These are phyloP conservation scores for Hypoxylon sp. DNA, from an alignment of 2,329 filamentous ascomycete species.

Conservation along the genomic window DNA sequence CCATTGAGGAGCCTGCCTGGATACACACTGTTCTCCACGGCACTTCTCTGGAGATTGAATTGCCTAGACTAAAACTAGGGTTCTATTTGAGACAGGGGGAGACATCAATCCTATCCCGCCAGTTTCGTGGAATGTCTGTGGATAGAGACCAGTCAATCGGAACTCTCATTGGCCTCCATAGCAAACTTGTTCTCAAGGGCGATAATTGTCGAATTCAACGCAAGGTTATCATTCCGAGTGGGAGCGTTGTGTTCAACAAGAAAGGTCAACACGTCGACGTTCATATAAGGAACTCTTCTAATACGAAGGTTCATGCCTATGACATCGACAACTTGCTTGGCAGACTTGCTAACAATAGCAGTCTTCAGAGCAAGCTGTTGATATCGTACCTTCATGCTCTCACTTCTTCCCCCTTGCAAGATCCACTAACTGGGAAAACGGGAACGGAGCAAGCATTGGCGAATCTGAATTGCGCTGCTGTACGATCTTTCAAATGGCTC, in stretches of 20 bases:
- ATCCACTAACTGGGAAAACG: conserved; percentile 63
- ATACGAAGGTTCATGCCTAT: conserved; percentile 54
- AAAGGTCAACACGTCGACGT: conserved; percentile 26
- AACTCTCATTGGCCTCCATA: conserved; percentile 64
- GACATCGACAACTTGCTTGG: conserved; percentile 65
- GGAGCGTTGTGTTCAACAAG: conserved; percentile 12
- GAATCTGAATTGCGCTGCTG: conserved; percentile 64
- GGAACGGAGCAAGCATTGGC: conserved; percentile 69
- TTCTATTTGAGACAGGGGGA: conserved; percentile 59
- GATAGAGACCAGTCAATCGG: conserved; percentile 63
- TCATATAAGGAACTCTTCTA: conserved; percentile 11
- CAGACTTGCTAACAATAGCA: conserved; percentile 65
- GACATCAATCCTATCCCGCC: conserved; percentile 58
- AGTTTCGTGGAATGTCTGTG: conserved; percentile 66
- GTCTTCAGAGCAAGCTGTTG: conserved; percentile 66
- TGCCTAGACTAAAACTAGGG: conserved; percentile 64
- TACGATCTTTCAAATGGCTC: conserved; percentile 63
- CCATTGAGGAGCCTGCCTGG: conserved; percentile 55
- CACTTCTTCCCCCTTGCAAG: conserved; percentile 67
- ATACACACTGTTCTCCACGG: conserved; percentile 55
- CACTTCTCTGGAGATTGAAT: conserved; percentile 40
- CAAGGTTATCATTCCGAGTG: conserved; percentile 44
- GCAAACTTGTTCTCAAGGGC: conserved; percentile 63
- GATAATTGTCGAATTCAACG: conserved; percentile 24
- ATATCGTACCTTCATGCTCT: conserved; percentile 68